Evolutionary conservation across 129 eudicot genomes (phyloP).

Genomic region (Kitagawia praeruptora): DNA sequence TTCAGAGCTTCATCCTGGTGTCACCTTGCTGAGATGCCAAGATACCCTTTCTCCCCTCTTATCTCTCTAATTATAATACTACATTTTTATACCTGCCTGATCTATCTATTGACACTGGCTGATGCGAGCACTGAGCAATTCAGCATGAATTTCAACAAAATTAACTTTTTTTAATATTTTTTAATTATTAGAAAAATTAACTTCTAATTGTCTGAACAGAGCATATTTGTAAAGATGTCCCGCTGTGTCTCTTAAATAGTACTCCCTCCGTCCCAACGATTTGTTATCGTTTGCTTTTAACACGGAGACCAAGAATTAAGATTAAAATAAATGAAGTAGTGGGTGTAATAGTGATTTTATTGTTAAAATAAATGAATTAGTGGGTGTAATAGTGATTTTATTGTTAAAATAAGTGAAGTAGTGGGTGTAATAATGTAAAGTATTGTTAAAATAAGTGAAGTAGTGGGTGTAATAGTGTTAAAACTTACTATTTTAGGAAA

Average conservation of each 20-base stretch:
- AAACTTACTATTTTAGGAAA: too few relatives aligned
- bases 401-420: too few relatives aligned
- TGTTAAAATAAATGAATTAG: too few relatives aligned
- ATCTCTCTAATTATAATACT: background rate
- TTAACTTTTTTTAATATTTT: background rate
- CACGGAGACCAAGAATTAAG: too few relatives aligned
- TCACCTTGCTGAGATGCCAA: constrained; percentile 60
- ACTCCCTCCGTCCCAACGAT: too few relatives aligned
- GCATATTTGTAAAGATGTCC: constrained; percentile 53
- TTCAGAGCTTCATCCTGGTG: constrained; percentile 30
- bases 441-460: too few relatives aligned
- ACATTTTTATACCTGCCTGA: constrained; percentile 6
- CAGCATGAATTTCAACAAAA: background rate
- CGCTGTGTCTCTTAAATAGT: constrained; percentile 31
- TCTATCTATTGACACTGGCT: constrained; percentile 11
- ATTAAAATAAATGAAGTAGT: too few relatives aligned
- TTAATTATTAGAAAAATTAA: background rate
- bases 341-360: too few relatives aligned
- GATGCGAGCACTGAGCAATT: constrained; percentile 15
- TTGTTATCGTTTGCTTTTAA: too few relatives aligned
- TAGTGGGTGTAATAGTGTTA: too few relatives aligned
- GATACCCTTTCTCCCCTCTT: background rate
- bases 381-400: too few relatives aligned
- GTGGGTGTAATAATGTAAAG: too few relatives aligned
- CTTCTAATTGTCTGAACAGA: background rate